These are phyloP conservation scores for Colletotrichum sp. DNA, from an alignment of 2,329 filamentous ascomycete genomes.

Conservation along the genomic window DNA sequence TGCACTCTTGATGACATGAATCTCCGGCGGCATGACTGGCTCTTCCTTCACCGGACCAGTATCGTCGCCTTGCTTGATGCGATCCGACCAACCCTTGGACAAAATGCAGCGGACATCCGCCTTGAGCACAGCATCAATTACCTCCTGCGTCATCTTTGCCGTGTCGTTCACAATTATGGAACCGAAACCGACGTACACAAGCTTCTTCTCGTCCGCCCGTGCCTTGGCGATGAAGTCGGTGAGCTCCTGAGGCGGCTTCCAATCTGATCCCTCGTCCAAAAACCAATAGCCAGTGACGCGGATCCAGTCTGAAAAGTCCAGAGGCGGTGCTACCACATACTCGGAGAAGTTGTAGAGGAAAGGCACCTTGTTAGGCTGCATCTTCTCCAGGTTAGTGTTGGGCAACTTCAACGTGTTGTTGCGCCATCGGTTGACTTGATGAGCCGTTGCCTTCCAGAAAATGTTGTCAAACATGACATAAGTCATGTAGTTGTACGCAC, in stretches of 20 bases:
- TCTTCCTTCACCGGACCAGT: slow-evolving; percentile 58
- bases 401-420: slow-evolving; percentile 79
- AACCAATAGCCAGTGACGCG: slow-evolving; percentile 99
- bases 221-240: slow-evolving; percentile 84
- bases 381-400: slow-evolving; percentile 83
- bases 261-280: slow-evolving; percentile 74
- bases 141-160: slow-evolving; percentile 85
- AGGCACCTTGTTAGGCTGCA: slow-evolving; percentile 97
- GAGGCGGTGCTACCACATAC: slow-evolving; percentile 87
- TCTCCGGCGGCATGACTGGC: slow-evolving; percentile 75
- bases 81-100: slow-evolving; percentile 96
- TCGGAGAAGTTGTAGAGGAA: slow-evolving; percentile 98
- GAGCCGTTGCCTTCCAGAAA: slow-evolving; percentile 93
- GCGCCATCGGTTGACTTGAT: slow-evolving; percentile 93
- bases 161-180: slow-evolving; percentile 95
- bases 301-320: slow-evolving; percentile 98
- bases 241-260: slow-evolving; percentile 77
- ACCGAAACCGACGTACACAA: slow-evolving; percentile 97
- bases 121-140: slow-evolving; percentile 88
- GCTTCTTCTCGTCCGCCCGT: slow-evolving; percentile 80
- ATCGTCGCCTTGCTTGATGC: slow-evolving; percentile 46
- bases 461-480: slow-evolving; percentile 97
- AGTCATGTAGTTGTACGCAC: slow-evolving; percentile 91
- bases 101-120: slow-evolving; percentile 94
- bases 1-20: slow-evolving; percentile 86